Evolutionary conservation across 1,284 basidiomycete species (phyloP).

Genomic region (Volvariella volvacea): DNA sequence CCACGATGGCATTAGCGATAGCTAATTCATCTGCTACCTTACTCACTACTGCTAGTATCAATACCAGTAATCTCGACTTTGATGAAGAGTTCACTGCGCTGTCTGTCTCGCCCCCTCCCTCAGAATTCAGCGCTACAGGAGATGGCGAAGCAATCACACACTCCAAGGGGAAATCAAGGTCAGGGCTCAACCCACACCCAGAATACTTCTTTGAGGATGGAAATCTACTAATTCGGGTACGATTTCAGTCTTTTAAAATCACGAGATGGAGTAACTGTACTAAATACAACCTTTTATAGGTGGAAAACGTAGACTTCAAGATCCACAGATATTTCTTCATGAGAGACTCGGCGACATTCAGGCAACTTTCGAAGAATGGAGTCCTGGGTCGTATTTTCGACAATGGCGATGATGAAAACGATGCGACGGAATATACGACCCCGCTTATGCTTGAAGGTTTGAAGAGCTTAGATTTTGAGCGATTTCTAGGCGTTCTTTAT

Average conservation of each 20-base stretch:
- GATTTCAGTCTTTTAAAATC: background rate
- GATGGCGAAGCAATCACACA: too few species aligned
- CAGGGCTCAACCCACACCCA: conserved; percentile 7
- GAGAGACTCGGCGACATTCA: conserved; percentile 24
- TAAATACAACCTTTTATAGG: conserved; percentile 10
- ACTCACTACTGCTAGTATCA: too few species aligned
- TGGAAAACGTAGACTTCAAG: conserved; percentile 15
- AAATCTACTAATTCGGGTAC: conserved; percentile 14
- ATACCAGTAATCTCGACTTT: too few species aligned
- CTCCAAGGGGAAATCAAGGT: too few species aligned
- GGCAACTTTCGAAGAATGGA: conserved; percentile 9
- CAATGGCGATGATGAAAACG: background rate
- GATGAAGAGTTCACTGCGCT: too few species aligned
- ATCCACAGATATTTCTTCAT: conserved; percentile 23
- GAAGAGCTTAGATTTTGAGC: conserved; percentile 20
- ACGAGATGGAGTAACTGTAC: background rate
- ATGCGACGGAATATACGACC: conserved; percentile 8
- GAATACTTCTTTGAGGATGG: conserved; percentile 16
- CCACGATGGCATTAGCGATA: too few species aligned
- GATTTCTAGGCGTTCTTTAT: conserved; percentile 25
- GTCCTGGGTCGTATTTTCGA: conserved; percentile 4
- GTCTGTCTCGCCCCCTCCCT: too few species aligned
- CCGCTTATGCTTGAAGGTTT: conserved; percentile 14
- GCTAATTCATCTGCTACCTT: too few species aligned
- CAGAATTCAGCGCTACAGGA: too few species aligned